These are phyloP conservation scores for Sugiyamaella valdiviana DNA, from an alignment of 805 yeast species.

Conservation along the genomic window DNA sequence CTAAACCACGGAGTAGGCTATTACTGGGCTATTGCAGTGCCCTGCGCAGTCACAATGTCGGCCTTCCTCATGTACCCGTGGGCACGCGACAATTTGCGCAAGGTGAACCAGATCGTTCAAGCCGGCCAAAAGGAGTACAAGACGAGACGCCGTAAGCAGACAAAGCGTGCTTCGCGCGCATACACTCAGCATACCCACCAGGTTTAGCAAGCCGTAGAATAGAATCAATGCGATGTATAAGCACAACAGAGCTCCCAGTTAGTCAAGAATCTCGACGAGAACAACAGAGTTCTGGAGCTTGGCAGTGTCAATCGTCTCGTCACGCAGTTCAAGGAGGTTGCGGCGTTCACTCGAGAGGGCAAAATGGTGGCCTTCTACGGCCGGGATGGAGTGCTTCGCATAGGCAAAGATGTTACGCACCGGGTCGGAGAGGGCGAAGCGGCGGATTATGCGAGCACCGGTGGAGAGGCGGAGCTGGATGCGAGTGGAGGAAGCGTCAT, in stretches of 20 bases:
- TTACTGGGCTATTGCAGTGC: slow-evolving; percentile 45
- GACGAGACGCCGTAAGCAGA: not conserved
- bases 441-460: slow-evolving; percentile 74
- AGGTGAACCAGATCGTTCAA: slow-evolving; percentile 5
- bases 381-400: slow-evolving; percentile 53
- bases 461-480: slow-evolving; percentile 84
- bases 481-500: slow-evolving; percentile 55
- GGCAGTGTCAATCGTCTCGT: slow-evolving; percentile 59
- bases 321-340: slow-evolving; percentile 49
- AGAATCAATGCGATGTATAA: no score
- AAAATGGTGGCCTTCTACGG: slow-evolving; percentile 42
- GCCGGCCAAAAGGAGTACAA: not conserved
- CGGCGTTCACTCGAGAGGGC: slow-evolving; percentile 53
- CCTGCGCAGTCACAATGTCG: slow-evolving; percentile 30
- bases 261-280: slow-evolving; percentile 47
- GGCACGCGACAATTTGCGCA: slow-evolving; percentile 17
- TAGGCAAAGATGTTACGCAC: slow-evolving; percentile 58
- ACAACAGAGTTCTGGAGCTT: slow-evolving; percentile 79
- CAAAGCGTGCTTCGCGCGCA: not conserved
- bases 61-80: slow-evolving; percentile 27
- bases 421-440: slow-evolving; percentile 53
- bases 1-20: slow-evolving; percentile 36
- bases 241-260: no score
- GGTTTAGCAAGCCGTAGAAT: no score
- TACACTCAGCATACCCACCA: no score